These are phyloP conservation scores for Coleophoma crateriformis DNA, from an alignment of 2,329 filamentous ascomycete species.

Conservation along the genomic window DNA sequence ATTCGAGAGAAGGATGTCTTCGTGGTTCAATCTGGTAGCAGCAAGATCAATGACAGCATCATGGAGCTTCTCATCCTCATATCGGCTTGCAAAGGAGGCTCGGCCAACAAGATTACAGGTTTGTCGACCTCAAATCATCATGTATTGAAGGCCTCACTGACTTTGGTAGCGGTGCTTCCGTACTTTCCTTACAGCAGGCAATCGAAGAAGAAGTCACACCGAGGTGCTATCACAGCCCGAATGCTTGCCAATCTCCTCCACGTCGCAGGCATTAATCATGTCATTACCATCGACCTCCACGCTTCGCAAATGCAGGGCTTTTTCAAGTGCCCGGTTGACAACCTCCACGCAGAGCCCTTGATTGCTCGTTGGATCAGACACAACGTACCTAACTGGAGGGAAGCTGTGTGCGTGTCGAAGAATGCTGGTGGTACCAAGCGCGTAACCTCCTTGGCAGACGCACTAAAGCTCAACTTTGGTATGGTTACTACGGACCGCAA, in stretches of 20 bases:
- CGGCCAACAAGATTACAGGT: constrained; percentile 95
- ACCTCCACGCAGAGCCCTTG: constrained; percentile 90
- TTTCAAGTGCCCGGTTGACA: constrained; percentile 96
- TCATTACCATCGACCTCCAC: constrained; percentile 95
- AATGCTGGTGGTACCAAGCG: constrained; percentile 96
- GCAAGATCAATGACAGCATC: constrained; percentile 95
- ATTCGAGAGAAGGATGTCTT: constrained; percentile 99
- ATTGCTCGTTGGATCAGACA: constrained; percentile 92
- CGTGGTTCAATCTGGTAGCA: constrained; percentile 94
- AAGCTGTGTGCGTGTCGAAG: constrained; percentile 96
- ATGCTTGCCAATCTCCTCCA: constrained; percentile 95
- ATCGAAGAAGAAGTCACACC: constrained; percentile 97
- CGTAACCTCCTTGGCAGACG: constrained; percentile 92
- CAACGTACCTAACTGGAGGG: constrained; percentile 81
- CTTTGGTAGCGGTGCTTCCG: constrained; percentile 66
- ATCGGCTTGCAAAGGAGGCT: constrained; percentile 95
- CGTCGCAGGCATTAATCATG: constrained; percentile 92
- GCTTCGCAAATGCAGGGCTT: constrained; percentile 99
- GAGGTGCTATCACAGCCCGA: constrained; percentile 91
- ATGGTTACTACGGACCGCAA: constrained; percentile 85
- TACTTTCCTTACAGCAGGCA: constrained; percentile 99
- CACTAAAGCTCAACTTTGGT: constrained; percentile 94
- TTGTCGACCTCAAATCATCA: constrained; percentile 26
- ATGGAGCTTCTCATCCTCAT: constrained; percentile 99
- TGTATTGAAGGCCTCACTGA: constrained; percentile 9